phyloP scores from a whole-genome alignment of 768 basidiomycete genomes.

The Porpolomopsis calyptriformis region DNA sequence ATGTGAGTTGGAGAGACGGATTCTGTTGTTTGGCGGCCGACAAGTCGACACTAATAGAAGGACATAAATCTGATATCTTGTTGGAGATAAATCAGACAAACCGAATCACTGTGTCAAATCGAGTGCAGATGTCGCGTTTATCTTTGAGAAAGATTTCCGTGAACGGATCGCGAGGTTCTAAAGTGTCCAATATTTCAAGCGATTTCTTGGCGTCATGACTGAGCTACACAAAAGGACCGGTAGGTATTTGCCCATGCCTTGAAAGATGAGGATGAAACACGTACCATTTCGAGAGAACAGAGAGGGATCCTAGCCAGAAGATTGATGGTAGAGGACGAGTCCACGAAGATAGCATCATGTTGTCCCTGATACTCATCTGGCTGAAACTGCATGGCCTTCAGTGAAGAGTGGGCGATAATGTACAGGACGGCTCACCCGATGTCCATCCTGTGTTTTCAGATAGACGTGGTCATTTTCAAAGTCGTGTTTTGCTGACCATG shows the following conservation, averaged over 20 bases:
- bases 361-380: constrained; percentile 44
- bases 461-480: constrained; percentile 49
- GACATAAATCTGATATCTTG: not conserved
- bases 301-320: constrained; percentile 64
- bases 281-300: constrained; percentile 69
- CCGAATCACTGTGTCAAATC: constrained; percentile 70
- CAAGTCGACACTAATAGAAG: constrained; percentile 42
- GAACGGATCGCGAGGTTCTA: constrained; percentile 51
- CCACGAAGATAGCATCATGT: constrained; percentile 59
- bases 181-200: constrained; percentile 48
- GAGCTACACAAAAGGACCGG: constrained; percentile 36
- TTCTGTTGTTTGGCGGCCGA: constrained; percentile 35
- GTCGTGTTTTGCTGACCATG: constrained; percentile 55
- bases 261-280: constrained; percentile 9
- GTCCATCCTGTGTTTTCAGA: constrained; percentile 44
- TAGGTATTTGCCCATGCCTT: constrained; percentile 1
- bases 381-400: constrained; percentile 34
- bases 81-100: constrained; percentile 20
- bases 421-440: constrained; percentile 32
- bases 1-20: constrained; percentile 31
- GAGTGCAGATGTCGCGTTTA: constrained; percentile 46
- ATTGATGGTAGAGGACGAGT: constrained; percentile 68
- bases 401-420: not conserved
- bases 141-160: constrained; percentile 64
- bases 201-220: constrained; percentile 67